phyloP scores from a whole-genome alignment of 768 basidiomycete genomes.

The Termitomyces sp. region DNA sequence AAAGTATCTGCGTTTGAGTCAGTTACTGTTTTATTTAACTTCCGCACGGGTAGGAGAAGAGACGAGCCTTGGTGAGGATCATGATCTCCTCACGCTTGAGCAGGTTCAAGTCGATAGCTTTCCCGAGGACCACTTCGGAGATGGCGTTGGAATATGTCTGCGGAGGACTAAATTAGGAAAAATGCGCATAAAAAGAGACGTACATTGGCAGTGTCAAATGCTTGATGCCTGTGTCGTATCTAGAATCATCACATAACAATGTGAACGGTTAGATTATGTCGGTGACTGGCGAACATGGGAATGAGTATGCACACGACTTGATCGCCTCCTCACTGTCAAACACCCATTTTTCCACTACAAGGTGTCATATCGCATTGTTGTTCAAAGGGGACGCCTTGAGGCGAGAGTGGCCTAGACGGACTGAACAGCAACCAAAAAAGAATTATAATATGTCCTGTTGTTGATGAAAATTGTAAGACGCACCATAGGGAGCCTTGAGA shows the following conservation, averaged over 20 bases:
- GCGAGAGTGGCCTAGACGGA: constrained; percentile 53
- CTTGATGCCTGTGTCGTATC: constrained; percentile 62
- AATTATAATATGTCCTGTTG: no score
- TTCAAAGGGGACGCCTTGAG: constrained; percentile 61
- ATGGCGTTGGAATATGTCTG: constrained; percentile 64
- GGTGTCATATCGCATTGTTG: constrained; percentile 57
- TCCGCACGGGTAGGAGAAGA: neutral
- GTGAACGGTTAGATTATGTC: no score
- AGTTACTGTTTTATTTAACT: no score
- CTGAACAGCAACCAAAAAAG: no score
- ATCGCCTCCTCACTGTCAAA: constrained; percentile 41
- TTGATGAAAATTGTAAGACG: no score
- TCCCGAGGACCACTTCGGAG: constrained; percentile 66
- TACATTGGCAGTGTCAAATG: constrained; percentile 51
- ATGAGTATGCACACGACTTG: constrained; percentile 29
- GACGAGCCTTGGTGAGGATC: constrained; percentile 66
- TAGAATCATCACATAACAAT: no score
- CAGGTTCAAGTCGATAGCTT: constrained; percentile 65
- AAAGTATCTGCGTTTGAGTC: constrained; percentile 37
- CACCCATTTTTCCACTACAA: constrained; percentile 48
- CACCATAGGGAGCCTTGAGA: no score
- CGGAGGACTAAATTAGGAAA: no score
- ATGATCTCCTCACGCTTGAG: constrained; percentile 76
- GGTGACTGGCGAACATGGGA: no score
- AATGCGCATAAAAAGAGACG: neutral